Percentiles rank a stretch among this genome's conserved stretches.
Conservation (phyloP, 139 green algal genomes). For the Haematococcus lacustris region DNA sequence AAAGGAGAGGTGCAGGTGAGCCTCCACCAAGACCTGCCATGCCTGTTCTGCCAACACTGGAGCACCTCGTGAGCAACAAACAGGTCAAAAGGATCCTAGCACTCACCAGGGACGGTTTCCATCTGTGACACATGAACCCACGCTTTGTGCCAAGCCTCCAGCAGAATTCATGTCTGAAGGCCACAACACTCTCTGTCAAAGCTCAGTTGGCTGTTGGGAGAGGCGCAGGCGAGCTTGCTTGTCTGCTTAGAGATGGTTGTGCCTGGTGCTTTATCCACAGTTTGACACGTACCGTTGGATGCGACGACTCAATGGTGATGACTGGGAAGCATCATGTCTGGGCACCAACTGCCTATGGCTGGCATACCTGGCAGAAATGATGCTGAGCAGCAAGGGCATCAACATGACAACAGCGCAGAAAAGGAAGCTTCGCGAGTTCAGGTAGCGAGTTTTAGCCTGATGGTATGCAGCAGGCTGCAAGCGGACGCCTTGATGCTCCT, state of each 20-base stretch:
- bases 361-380: conserved; percentile 82
- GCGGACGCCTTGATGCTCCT: neutral
- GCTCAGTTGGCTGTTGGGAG: neutral
- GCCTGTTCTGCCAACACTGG: neutral
- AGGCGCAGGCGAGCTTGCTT: neutral
- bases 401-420: conserved; percentile 15
- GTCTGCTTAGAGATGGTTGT: no score
- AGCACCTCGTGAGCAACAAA: neutral
- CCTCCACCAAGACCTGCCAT: neutral
- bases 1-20: conserved; percentile 69
- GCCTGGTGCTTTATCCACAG: conserved; percentile 2
- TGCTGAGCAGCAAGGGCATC: conserved; percentile 53
- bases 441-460: conserved; percentile 2
- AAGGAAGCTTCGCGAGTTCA: conserved; percentile 31
- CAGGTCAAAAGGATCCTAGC: neutral
- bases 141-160: neutral
- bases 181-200: neutral
- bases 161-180: neutral
- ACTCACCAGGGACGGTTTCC: no score
- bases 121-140: no score
- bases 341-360: conserved; percentile 91
- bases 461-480: neutral
- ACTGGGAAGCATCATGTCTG: conserved; percentile 59
- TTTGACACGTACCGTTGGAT: conserved; percentile 41
- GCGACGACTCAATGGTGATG: conserved; percentile 43